phyloP scores from a whole-genome alignment of 768 basidiomycete species.

The Phlegmacium glaucopus region DNA sequence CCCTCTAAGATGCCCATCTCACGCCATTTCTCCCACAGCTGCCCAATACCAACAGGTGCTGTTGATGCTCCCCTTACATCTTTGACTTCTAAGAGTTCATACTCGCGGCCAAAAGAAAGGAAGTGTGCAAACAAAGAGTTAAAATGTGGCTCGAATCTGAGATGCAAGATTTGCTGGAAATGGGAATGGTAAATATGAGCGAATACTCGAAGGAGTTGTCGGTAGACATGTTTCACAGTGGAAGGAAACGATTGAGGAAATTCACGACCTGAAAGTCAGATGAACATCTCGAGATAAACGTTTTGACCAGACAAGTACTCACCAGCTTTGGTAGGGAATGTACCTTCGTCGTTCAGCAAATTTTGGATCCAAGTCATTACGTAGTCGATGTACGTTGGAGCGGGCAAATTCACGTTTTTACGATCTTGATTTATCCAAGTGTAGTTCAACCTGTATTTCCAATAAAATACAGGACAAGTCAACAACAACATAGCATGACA shows the following conservation, averaged over 20 bases:
- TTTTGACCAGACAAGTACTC: slow-evolving; percentile 38
- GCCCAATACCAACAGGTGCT: slow-evolving; percentile 68
- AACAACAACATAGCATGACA: slow-evolving; percentile 2
- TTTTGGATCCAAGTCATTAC: slow-evolving; percentile 99
- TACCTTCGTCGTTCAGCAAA: slow-evolving; percentile 86
- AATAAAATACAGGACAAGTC: background rate
- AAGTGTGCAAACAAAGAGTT: slow-evolving; percentile 99
- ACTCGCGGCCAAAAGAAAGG: slow-evolving; percentile 93
- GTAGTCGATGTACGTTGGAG: slow-evolving; percentile 97
- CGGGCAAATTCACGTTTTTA: slow-evolving; percentile 87
- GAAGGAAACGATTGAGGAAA: slow-evolving; percentile 87
- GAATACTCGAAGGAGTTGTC: slow-evolving; percentile 94
- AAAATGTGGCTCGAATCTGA: slow-evolving; percentile 93
- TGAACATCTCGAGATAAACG: slow-evolving; percentile 57
- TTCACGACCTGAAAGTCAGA: slow-evolving; percentile 62
- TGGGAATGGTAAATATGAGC: slow-evolving; percentile 98
- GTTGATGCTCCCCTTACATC: slow-evolving; percentile 75
- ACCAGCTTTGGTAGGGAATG: slow-evolving; percentile 96
- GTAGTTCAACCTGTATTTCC: slow-evolving; percentile 91
- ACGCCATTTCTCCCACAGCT: slow-evolving; percentile 86
- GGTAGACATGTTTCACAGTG: slow-evolving; percentile 92
- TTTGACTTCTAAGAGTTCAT: slow-evolving; percentile 86
- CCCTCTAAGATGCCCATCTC: slow-evolving; percentile 81
- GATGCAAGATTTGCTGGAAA: slow-evolving; percentile 87
- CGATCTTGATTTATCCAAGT: slow-evolving; percentile 98